Conservation (phyloP, 495 filamentous ascomycete genomes). For the Lindgomyces ingoldianus region DNA sequence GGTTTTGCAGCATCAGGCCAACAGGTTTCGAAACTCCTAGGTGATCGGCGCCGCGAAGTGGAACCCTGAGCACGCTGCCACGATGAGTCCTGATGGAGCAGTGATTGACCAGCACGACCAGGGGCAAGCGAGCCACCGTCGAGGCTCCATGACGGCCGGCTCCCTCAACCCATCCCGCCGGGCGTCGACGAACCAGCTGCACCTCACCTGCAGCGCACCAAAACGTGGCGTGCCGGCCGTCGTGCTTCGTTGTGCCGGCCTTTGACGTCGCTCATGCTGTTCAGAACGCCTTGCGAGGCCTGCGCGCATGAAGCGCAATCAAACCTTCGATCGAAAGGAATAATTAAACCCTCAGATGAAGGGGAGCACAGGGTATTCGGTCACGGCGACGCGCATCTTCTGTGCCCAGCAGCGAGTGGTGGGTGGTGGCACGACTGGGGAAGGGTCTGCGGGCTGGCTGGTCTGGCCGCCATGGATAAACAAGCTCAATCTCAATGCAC, state of each 20-base stretch:
- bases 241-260: too few species aligned
- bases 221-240: too few species aligned
- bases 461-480: slow-evolving; percentile 12
- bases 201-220: too few species aligned
- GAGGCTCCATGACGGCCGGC: too few species aligned
- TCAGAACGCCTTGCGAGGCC: too few species aligned
- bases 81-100: background rate
- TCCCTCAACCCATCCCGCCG: too few species aligned
- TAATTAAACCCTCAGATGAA: background rate
- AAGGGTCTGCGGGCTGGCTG: background rate
- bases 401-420: background rate
- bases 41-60: background rate
- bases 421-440: background rate
- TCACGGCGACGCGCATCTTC: background rate
- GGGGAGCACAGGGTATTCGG: background rate
- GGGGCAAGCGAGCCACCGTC: background rate
- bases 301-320: slow-evolving; percentile 16
- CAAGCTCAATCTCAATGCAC: slow-evolving; percentile 29
- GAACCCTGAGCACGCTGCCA: background rate
- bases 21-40: background rate
- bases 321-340: background rate
- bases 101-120: background rate
- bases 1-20: too few species aligned
- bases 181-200: too few species aligned
- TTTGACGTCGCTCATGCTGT: too few species aligned